phyloP scores from a whole-genome alignment of 148 eudicot species.

The Rhododendron henanense region DNA sequence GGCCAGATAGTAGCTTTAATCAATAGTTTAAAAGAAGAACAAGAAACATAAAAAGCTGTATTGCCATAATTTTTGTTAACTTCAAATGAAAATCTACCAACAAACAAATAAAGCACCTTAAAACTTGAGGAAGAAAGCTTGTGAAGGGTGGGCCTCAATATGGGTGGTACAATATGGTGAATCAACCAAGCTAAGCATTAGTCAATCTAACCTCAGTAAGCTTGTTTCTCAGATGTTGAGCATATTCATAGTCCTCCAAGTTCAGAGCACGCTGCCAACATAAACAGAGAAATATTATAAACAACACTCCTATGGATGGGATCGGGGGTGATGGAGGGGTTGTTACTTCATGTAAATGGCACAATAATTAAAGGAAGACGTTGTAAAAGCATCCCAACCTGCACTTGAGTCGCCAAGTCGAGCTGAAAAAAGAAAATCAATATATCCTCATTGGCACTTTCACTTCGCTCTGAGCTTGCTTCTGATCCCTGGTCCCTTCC shows the following conservation, averaged over 20 bases:
- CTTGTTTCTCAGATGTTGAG: constrained; percentile 85
- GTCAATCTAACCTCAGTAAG: constrained; percentile 71
- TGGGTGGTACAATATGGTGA: background rate
- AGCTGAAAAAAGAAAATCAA: constrained; percentile 90
- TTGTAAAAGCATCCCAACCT: constrained; percentile 42
- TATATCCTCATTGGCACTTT: constrained; percentile 83
- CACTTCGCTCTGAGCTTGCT: constrained; percentile 82
- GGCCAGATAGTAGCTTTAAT: background rate
- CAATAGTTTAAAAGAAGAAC: background rate
- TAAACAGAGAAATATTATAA: constrained; percentile 4
- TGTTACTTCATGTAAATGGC: background rate
- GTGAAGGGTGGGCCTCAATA: background rate
- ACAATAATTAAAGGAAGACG: background rate
- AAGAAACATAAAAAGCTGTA: background rate
- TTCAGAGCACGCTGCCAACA: constrained; percentile 83
- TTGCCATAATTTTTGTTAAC: background rate
- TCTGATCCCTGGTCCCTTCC: constrained; percentile 60
- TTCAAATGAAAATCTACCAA: background rate
- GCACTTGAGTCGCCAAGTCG: constrained; percentile 84
- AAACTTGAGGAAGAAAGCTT: background rate
- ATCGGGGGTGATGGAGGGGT: background rate
- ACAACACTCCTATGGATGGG: background rate
- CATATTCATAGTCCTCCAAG: constrained; percentile 87
- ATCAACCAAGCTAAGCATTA: constrained; percentile 2
- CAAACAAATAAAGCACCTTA: background rate